These are phyloP conservation scores for Thalassiosira sp. DNA, from an alignment of 352 stramenopile species.

Conservation along the genomic window DNA sequence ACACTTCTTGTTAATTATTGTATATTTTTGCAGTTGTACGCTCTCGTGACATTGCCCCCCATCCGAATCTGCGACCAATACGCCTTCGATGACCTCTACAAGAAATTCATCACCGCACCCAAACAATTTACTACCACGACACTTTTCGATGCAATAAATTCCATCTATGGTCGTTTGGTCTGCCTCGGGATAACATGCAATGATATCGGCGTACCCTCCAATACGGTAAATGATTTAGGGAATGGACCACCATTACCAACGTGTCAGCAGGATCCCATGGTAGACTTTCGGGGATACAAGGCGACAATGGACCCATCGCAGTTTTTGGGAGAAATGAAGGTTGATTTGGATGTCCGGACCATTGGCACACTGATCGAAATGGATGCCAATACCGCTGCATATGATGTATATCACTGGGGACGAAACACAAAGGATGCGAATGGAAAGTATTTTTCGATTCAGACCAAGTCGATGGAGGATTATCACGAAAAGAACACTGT, in stretches of 20 bases:
- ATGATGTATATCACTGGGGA: constrained; percentile 43
- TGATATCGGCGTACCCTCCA: constrained; percentile 4
- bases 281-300: constrained; percentile 19
- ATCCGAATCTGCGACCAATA: constrained; percentile 41
- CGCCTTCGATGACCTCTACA: constrained; percentile 40
- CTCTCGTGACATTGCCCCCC: constrained; percentile 37
- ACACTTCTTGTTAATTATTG: neutral
- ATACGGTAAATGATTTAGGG: neutral
- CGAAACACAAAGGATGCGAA: neutral
- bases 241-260: neutral
- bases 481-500: constrained; percentile 16
- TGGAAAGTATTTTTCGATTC: constrained; percentile 5
- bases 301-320: neutral
- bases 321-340: constrained; percentile 21
- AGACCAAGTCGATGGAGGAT: neutral
- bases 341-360: constrained; percentile 58
- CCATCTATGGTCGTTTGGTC: constrained; percentile 14
- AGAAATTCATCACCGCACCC: constrained; percentile 28
- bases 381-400: constrained; percentile 29
- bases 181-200: constrained; percentile 39
- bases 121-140: neutral
- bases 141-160: constrained; percentile 8
- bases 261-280: constrained; percentile 4
- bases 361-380: constrained; percentile 56
- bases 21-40: constrained; percentile 45